These are phyloP conservation scores for Dactylonectria macrodidyma DNA, from an alignment of 2,329 filamentous ascomycete species.

Conservation along the genomic window DNA sequence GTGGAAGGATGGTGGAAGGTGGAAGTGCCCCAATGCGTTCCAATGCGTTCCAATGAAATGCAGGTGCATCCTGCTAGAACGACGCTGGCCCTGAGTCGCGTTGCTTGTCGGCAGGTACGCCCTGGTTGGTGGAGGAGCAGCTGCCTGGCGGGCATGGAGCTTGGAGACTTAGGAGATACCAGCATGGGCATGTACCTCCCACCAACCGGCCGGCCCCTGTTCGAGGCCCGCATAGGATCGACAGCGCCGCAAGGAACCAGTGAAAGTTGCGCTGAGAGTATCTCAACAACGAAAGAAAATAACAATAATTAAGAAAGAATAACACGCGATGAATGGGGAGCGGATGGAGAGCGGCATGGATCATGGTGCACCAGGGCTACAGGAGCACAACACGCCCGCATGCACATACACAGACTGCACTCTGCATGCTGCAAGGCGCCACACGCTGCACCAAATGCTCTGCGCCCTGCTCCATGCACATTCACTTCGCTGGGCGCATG, in stretches of 20 bases:
- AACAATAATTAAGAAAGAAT: not conserved
- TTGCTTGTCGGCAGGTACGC: constrained; percentile 34
- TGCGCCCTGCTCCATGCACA: constrained; percentile 1
- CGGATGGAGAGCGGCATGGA: not conserved
- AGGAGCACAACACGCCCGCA: constrained; percentile 29
- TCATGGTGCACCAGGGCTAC: constrained; percentile 16
- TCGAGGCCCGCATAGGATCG: constrained; percentile 22
- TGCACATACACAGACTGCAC: constrained; percentile 18
- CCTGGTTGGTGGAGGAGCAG: constrained; percentile 10
- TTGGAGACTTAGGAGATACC: constrained; percentile 11
- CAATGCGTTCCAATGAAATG: constrained; percentile 11
- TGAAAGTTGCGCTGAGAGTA: constrained; percentile 2
- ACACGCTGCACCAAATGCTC: constrained; percentile 6
- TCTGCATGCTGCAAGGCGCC: constrained; percentile 10
- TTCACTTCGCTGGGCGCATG: constrained; percentile 3
- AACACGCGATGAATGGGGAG: constrained; percentile 4
- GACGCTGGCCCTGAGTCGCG: constrained; percentile 44
- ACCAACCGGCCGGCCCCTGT: not conserved
- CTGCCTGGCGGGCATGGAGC: not conserved
- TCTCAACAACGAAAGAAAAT: constrained; percentile 14
- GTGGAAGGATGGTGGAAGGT: constrained; percentile 30
- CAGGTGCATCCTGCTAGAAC: constrained; percentile 36
- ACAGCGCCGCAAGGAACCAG: constrained; percentile 15
- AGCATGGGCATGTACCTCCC: constrained; percentile 6
- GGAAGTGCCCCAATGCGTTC: constrained; percentile 19